A percentile compares a stretch with the other conserved stretches of the same genome.
Conservation (phyloP, 2,329 filamentous ascomycete species). For the Apiospora kogelbergensis region DNA sequence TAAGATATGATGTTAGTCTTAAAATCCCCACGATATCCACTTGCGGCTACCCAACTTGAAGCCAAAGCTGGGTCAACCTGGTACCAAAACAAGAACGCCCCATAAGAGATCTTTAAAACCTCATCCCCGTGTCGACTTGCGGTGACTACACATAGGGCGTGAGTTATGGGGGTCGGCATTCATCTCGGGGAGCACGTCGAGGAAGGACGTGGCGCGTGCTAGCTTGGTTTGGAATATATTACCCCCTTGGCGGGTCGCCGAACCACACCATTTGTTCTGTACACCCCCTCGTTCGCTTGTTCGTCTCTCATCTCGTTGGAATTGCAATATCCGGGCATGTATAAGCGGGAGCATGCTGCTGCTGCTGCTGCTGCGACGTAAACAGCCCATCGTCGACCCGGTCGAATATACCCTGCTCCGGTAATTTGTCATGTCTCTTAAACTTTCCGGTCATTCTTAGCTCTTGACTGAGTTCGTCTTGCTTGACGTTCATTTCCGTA, state of each 20-base stretch:
- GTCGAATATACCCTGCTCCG: background rate
- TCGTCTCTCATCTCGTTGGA: background rate
- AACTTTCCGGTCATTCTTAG: background rate
- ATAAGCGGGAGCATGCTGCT: background rate
- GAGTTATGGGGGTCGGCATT: background rate
- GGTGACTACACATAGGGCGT: background rate
- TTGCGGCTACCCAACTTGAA: background rate
- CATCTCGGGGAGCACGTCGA: background rate
- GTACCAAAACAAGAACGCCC: background rate
- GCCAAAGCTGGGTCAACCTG: background rate
- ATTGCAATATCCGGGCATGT: background rate
- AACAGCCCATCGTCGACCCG: background rate
- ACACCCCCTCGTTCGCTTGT: background rate
- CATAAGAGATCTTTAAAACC: background rate
- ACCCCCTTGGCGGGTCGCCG: background rate
- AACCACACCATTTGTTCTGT: background rate
- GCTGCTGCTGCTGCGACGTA: background rate
- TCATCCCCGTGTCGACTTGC: background rate
- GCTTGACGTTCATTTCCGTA: background rate
- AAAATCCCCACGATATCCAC: background rate
- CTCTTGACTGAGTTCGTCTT: background rate
- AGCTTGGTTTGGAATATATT: slow-evolving; percentile 7
- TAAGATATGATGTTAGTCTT: background rate
- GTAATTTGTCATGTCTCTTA: no score
- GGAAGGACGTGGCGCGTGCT: background rate